Evolutionary conservation across 2,329 filamentous ascomycete species (phyloP).

Genomic region (Cladosporium sp.): DNA sequence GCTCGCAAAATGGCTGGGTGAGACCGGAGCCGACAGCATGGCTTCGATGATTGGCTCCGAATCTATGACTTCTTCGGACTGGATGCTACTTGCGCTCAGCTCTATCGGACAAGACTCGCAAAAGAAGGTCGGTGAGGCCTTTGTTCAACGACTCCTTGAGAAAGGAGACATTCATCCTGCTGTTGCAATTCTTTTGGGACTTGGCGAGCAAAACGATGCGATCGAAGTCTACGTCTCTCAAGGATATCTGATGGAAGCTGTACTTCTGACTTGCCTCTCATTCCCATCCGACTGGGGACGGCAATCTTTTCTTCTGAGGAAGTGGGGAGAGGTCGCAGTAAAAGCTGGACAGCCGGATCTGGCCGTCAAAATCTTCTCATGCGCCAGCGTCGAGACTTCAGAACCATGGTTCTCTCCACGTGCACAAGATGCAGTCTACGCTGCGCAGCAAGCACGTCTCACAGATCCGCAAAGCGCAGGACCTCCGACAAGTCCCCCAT

Average conservation of each 20-base stretch:
- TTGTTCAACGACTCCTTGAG: conserved; percentile 85
- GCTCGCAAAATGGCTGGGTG: conserved; percentile 87
- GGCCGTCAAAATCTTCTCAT: conserved; percentile 89
- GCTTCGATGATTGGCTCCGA: conserved; percentile 69
- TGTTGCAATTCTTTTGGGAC: conserved; percentile 84
- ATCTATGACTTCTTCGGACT: conserved; percentile 89
- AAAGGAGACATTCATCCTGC: conserved; percentile 88
- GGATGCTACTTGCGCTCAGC: conserved; percentile 92
- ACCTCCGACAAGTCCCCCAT: conserved; percentile 58
- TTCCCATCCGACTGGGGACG: conserved; percentile 87
- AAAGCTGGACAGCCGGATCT: conserved; percentile 83
- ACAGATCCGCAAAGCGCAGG: conserved; percentile 43
- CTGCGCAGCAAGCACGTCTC: conserved; percentile 44
- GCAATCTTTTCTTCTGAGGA: conserved; percentile 79
- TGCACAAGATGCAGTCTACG: conserved; percentile 57
- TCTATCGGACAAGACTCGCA: conserved; percentile 74
- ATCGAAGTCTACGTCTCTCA: conserved; percentile 95
- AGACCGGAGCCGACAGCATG: conserved; percentile 77
- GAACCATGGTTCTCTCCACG: conserved; percentile 87
- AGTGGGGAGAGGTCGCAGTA: conserved; percentile 93
- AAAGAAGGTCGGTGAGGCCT: conserved; percentile 85
- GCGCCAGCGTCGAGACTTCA: conserved; percentile 77
- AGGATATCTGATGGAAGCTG: conserved; percentile 85
- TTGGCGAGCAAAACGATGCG: conserved; percentile 89
- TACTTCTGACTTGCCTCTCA: conserved; percentile 79